Evolutionary conservation across 306 rosid species (phyloP).

Genomic region (Amphicarpaea edgeworthii): DNA sequence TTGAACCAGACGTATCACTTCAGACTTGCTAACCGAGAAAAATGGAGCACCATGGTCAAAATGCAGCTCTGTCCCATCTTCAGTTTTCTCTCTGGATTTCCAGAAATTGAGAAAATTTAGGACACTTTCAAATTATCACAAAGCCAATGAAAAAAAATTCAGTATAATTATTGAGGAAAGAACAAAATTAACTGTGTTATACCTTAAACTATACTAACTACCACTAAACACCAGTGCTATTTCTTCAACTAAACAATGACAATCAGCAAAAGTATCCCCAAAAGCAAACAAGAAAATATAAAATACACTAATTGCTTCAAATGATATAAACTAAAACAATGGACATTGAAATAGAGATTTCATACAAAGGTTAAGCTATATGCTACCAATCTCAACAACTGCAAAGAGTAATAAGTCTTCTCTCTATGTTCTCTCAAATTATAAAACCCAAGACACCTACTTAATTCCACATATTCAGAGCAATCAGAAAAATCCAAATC

Average conservation of each 20-base stretch:
- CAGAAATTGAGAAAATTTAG: slow-evolving; percentile 35
- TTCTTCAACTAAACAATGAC: slow-evolving; percentile 10
- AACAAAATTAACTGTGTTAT: not conserved
- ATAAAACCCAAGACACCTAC: not conserved
- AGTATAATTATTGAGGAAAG: slow-evolving; percentile 26
- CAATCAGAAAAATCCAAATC: slow-evolving; percentile 27
- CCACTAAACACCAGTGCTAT: not conserved
- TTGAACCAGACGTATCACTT: slow-evolving; percentile 59
- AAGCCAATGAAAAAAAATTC: slow-evolving; percentile 24
- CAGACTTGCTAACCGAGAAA: slow-evolving; percentile 71
- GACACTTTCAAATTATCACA: slow-evolving; percentile 8
- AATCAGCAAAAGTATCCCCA: slow-evolving; percentile 12
- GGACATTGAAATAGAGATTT: slow-evolving; percentile 11
- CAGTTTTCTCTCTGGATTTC: slow-evolving; percentile 66
- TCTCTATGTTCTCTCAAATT: not conserved
- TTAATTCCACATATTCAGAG: not conserved
- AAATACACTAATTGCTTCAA: slow-evolving; percentile 20
- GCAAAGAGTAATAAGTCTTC: slow-evolving; percentile 1
- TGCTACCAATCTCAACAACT: not conserved
- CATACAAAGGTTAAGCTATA: not conserved
- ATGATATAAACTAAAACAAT: not conserved
- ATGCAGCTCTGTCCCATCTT: slow-evolving; percentile 82
- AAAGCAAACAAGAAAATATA: slow-evolving; percentile 10
- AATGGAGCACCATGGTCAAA: slow-evolving; percentile 94
- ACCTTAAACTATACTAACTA: not conserved